phyloP scores from a whole-genome alignment of 306 rosid species.

The Castanea mollissima region DNA sequence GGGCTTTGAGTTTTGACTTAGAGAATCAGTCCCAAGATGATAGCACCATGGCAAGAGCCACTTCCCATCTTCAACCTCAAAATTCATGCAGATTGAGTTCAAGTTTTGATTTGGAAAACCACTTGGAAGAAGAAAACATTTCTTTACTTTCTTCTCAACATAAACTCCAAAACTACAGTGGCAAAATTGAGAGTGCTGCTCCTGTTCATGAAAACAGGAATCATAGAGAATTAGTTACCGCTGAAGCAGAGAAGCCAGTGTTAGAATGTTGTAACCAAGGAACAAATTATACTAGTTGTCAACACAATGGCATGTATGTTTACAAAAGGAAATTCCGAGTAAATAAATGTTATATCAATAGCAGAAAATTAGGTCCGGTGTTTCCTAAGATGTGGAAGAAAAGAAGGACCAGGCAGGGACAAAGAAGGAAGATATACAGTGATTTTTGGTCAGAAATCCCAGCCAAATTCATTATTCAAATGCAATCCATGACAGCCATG shows the following conservation, averaged over 20 bases:
- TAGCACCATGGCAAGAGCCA: neutral
- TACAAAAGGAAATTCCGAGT: neutral
- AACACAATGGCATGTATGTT: neutral
- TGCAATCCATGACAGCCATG: neutral
- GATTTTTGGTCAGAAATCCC: neutral
- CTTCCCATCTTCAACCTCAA: too few species aligned
- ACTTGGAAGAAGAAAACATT: too few species aligned
- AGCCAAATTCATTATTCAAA: neutral
- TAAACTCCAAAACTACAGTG: too few species aligned
- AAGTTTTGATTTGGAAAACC: too few species aligned
- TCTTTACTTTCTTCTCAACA: too few species aligned
- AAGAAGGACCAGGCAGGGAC: neutral
- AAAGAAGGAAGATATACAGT: neutral
- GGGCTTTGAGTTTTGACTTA: neutral
- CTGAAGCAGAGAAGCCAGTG: neutral
- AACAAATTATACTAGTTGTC: neutral
- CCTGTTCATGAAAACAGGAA: neutral
- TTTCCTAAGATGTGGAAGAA: slow-evolving; percentile 13
- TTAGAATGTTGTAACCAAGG: neutral
- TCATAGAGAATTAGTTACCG: neutral
- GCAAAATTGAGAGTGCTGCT: too few species aligned
- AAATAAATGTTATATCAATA: neutral
- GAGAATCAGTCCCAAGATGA: neutral
- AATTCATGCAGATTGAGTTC: too few species aligned
- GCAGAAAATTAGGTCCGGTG: neutral